Conservation (phyloP, 169 alveolate species). For the Besnoitia besnoiti region DNA sequence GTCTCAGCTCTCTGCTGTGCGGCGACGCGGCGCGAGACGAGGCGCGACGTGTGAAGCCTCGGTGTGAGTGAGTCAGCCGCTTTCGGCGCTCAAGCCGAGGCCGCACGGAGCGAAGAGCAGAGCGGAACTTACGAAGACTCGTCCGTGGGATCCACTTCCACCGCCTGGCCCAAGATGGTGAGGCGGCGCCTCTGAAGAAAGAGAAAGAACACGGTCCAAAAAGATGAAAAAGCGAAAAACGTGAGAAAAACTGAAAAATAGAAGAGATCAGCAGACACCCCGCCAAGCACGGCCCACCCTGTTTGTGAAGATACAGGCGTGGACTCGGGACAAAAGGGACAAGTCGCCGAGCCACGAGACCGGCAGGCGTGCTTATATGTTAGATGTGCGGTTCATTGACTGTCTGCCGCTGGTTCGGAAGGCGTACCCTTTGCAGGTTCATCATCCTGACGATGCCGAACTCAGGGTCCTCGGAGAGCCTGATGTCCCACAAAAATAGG, state of each 20-base stretch:
- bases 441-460: neutral
- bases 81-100: no score
- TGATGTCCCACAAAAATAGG: no score
- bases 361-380: no score
- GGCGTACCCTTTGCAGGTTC: neutral
- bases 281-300: no score
- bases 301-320: no score
- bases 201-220: neutral
- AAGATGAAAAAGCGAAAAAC: neutral
- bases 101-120: neutral
- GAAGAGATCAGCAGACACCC: neutral
- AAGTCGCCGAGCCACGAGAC: no score
- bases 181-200: neutral
- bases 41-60: no score
- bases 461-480: constrained; percentile 18
- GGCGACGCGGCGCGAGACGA: no score
- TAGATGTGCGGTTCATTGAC: no score
- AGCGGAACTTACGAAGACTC: neutral
- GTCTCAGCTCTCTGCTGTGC: no score
- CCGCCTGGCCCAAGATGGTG: neutral
- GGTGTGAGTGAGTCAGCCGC: no score
- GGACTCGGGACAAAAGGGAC: no score
- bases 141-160: neutral
- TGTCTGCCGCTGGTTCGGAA: neutral
- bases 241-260: neutral